These are phyloP conservation scores for Hyphodiscus sp. DNA, from an alignment of 2,329 filamentous ascomycete species.

Conservation along the genomic window DNA sequence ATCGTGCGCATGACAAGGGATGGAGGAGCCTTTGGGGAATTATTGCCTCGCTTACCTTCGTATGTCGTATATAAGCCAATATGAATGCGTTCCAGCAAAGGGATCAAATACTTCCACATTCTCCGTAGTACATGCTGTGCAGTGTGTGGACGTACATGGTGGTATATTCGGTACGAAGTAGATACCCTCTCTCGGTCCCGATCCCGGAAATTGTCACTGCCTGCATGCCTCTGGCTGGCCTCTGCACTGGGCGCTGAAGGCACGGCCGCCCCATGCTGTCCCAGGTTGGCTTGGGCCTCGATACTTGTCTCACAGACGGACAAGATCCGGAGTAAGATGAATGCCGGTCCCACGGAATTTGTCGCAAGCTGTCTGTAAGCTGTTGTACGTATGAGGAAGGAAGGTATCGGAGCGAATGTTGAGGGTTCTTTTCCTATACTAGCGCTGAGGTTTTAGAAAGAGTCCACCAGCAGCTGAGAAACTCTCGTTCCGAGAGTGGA, in stretches of 20 bases:
- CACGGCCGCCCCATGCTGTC: no score
- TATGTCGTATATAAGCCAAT: conserved; percentile 13
- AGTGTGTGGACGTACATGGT: neutral
- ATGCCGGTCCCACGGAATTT: neutral
- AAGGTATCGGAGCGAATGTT: neutral
- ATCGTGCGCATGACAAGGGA: conserved; percentile 6
- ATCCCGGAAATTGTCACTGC: conserved; percentile 10
- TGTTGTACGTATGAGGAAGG: neutral
- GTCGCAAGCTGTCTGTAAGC: no score
- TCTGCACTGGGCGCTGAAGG: neutral
- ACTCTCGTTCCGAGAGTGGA: no score
- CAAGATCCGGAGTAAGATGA: neutral
- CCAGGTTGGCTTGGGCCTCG: no score
- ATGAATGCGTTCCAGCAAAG: neutral
- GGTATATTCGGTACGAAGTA: no score
- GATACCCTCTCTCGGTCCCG: no score
- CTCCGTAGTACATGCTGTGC: conserved; percentile 4
- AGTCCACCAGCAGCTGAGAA: no score
- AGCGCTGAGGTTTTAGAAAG: neutral
- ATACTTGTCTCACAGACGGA: no score
- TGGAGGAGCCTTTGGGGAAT: neutral
- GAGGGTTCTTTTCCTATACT: neutral
- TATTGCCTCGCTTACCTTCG: neutral
- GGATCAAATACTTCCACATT: neutral
- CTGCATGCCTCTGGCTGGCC: conserved; percentile 2